phyloP scores from a whole-genome alignment of 495 filamentous ascomycete species.

The Bombardia bombarda region DNA sequence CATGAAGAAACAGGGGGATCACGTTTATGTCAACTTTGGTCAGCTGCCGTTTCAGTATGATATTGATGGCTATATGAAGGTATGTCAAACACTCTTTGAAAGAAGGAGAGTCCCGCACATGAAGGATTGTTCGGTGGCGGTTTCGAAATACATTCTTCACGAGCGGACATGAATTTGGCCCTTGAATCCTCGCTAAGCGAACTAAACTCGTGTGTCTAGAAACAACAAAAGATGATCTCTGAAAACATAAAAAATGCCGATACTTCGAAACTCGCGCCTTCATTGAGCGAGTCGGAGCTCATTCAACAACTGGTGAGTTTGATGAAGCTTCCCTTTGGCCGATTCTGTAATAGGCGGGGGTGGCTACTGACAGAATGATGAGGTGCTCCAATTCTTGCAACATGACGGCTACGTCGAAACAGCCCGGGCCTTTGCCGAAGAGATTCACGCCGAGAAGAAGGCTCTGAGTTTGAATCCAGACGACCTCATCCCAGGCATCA shows the following conservation, averaged over 20 bases:
- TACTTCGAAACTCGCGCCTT: slow-evolving; percentile 52
- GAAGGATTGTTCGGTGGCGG: no score
- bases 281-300: slow-evolving; percentile 64
- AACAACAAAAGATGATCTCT: slow-evolving; percentile 48
- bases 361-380: slow-evolving; percentile 11
- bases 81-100: slow-evolving; percentile 25
- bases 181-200: neutral
- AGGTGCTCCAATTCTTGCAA: slow-evolving; percentile 81
- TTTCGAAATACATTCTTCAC: no score
- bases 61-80: slow-evolving; percentile 81
- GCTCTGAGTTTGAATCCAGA: slow-evolving; percentile 51
- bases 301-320: slow-evolving; percentile 59
- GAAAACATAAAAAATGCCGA: slow-evolving; percentile 28
- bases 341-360: neutral
- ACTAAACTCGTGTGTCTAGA: slow-evolving; percentile 30
- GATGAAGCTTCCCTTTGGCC: no score
- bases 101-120: neutral
- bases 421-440: slow-evolving; percentile 77
- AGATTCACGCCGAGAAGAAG: slow-evolving; percentile 64
- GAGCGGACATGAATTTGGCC: no score
- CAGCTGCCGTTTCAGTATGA: slow-evolving; percentile 84
- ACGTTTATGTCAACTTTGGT: slow-evolving; percentile 86
- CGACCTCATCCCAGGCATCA: slow-evolving; percentile 51
- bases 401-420: slow-evolving; percentile 98
- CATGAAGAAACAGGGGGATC: slow-evolving; percentile 84